Evolutionary conservation across 306 rosid species (phyloP), one percentile per base, ranked within the genome.

Genomic region (Lathyrus oleraceus): DNA sequence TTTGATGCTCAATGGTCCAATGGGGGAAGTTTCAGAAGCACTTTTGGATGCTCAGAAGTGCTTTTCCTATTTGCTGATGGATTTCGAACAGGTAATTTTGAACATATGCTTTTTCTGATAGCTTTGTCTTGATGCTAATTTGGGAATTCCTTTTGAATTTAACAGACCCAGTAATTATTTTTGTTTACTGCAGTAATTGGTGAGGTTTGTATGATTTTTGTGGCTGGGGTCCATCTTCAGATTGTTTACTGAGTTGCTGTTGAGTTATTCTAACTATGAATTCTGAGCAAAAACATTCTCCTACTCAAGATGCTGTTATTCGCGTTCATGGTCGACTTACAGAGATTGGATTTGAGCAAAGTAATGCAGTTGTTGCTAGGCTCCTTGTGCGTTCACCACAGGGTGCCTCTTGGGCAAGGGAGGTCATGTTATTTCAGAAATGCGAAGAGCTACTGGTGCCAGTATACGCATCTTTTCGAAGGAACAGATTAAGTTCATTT

Each of bases 361-460:
- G 88, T 47, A 80, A 89, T 77, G 84, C 85, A 44, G 83, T 83
- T 54, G 80, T 88, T 76, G 96, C 94, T 65, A 21, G 23, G 23
- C 23, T 21, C 23, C 23, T 91, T 73, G 90, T 91, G 63, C 94
- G 83, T 74, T 81, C 88, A 4, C 91, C 86, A 36, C 93, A 40
- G 93, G 93, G 60, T 85, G 88, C 88, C 81, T 91, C 77, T 74
- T 91, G 76, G 96, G 97, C 73, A 87, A 87, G 77, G 96, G 97
- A 68, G 96, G 96, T 47, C 79, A 68, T 71, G 87, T 91, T 36
- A 87, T 89, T 71, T 83, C 82, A 11, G 96, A 91, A 81, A 88
- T 89, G 96, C 82, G 93, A 79, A 81, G 91, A 79, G 89, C 85
- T 44, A 87, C 93, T 5, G 96, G 93, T 73, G 90, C 97, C 42